Conservation (phyloP, 2,329 filamentous ascomycete species). For the Monosporascus sp. region DNA sequence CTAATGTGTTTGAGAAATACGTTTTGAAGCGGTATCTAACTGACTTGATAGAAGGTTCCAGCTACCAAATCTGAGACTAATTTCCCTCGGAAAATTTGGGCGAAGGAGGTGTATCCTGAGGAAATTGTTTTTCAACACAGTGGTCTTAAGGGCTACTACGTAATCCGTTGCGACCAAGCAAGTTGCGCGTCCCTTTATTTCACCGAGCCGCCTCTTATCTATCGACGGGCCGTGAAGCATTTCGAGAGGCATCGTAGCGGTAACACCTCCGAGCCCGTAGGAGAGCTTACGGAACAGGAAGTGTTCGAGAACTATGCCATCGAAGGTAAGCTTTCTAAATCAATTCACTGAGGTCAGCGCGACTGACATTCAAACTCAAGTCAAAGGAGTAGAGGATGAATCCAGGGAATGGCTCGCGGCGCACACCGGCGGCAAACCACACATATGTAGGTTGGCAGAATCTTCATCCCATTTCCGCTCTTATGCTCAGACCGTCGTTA, state of each 20-base stretch:
- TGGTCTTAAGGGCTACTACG: slow-evolving; percentile 18
- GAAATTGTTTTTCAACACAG: slow-evolving; percentile 26
- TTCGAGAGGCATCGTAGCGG: slow-evolving; percentile 18
- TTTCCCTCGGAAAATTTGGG: slow-evolving; percentile 19
- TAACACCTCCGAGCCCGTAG: slow-evolving; percentile 4
- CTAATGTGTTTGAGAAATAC: not conserved
- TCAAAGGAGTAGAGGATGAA: slow-evolving; percentile 20
- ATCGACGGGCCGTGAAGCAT: slow-evolving; percentile 25
- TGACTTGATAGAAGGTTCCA: not conserved
- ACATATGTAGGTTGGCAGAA: slow-evolving; percentile 20
- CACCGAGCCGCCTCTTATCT: slow-evolving; percentile 20
- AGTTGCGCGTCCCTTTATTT: slow-evolving; percentile 17
- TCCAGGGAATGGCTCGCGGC: slow-evolving; percentile 25
- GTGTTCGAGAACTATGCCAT: slow-evolving; percentile 26
- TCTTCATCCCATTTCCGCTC: not conserved
- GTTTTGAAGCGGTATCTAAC: not conserved
- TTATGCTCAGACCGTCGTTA: slow-evolving; percentile 3
- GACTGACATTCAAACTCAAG: slow-evolving; percentile 10
- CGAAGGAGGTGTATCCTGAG: slow-evolving; percentile 20
- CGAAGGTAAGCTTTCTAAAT: slow-evolving; percentile 15
- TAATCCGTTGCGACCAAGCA: slow-evolving; percentile 22
- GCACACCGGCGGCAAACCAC: slow-evolving; percentile 20
- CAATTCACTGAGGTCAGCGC: not conserved
- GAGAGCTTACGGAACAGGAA: slow-evolving; percentile 23
- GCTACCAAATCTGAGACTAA: slow-evolving; percentile 1